Base-by-base conservation (phyloP, 1,284 basidiomycete species). In the Phlebopus sp. region DNA sequence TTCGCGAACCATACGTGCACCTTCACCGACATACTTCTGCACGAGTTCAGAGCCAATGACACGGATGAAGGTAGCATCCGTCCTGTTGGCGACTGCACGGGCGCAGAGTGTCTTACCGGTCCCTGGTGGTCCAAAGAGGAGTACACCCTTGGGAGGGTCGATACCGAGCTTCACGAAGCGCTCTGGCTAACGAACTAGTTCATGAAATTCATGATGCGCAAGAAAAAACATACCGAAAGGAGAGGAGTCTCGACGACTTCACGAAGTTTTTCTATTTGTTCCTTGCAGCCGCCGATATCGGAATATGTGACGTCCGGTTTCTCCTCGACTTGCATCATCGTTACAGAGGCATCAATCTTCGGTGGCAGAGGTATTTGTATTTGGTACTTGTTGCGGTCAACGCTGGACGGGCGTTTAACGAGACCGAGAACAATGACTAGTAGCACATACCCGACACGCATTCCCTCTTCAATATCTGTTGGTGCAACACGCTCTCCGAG, bases 291-390 rank as follows among this genome's bases (percentile, higher is more conserved):
- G 57, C 97, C 97, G 47, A 99, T 82, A 62, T 99, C 97, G 8
- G 94, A 93, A 67, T 99, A 99, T 2, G 96, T 98, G 42, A 99
- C 93, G 62, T 98, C 96, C 1, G 96, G 96, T 68, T 98, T 96
- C 73, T 99, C 96, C 69, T 99, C 96, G 38, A 99, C 96, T 71
- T 99, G 96, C 97, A 99, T 99, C 96, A 99, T 98, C 13, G 97
- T 99, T 4, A 99, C 97, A 0, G 94, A 97, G 3, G 97, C 94
- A 68, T 99, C 97, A 58, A 99, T 99, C 75, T 97, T 97, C 32
- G 97, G 97, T 37, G 97, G 97, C n/a, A 99, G 73, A n/a, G 97
- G 97, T 56, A 99, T 98, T 72, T 97, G 93, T 57, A 99, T 99
- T 70, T 98, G 95, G 68, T 99, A 99, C 69, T 97, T 98, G 59